Evolutionary conservation across 257 asterid species (phyloP).

Genomic region (Fraxinus quadrangulata): DNA sequence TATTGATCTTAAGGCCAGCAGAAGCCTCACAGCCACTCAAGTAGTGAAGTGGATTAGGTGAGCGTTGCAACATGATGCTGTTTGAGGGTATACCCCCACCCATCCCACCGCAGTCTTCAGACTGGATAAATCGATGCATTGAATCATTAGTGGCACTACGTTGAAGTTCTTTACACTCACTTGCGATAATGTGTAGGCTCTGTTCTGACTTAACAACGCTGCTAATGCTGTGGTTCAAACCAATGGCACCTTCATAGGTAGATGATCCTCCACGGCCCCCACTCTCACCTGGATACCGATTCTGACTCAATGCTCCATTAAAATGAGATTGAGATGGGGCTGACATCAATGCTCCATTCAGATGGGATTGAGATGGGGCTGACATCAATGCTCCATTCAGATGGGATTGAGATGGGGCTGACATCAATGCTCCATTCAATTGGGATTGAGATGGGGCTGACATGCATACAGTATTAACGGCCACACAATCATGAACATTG

Average conservation of each 20-base stretch:
- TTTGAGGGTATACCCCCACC: slow-evolving; percentile 45
- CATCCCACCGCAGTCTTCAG: slow-evolving; percentile 46
- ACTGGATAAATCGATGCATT: slow-evolving; percentile 43
- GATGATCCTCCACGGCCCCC: slow-evolving; percentile 61
- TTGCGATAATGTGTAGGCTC: slow-evolving; percentile 68
- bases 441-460: slow-evolving; percentile 35
- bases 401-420: slow-evolving; percentile 29
- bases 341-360: slow-evolving; percentile 20
- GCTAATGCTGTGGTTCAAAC: slow-evolving; percentile 42
- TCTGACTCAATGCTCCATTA: slow-evolving; percentile 42
- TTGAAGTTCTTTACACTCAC: slow-evolving; percentile 63
- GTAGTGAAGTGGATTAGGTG: slow-evolving; percentile 51
- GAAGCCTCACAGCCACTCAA: slow-evolving; percentile 54
- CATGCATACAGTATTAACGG: neutral
- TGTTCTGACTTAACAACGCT: slow-evolving; percentile 59
- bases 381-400: too few species aligned
- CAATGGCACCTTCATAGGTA: slow-evolving; percentile 45
- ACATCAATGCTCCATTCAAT: too few species aligned
- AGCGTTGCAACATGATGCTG: slow-evolving; percentile 52
- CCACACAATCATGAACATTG: slow-evolving; percentile 52
- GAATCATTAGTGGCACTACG: slow-evolving; percentile 46
- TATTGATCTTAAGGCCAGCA: slow-evolving; percentile 45
- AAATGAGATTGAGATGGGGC: slow-evolving; percentile 28
- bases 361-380: slow-evolving; percentile 26
- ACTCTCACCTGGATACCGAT: slow-evolving; percentile 52